Evolutionary conservation across 2,329 filamentous ascomycete genomes (phyloP).

Genomic region (Neopestalotiopsis sp.): DNA sequence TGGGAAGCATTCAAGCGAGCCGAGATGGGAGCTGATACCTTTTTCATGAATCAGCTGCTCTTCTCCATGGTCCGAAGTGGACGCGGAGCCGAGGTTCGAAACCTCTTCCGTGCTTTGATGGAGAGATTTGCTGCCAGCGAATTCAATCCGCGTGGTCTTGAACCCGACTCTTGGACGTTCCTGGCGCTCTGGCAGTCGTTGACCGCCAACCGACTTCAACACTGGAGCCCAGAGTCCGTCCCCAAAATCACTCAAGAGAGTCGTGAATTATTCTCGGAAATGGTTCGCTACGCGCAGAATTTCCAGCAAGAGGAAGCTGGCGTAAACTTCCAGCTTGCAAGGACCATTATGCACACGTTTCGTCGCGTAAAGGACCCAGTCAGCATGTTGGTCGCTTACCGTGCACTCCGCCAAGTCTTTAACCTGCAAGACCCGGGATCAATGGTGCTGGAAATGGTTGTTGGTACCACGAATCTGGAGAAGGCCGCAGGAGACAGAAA

Average conservation of each 20-base stretch:
- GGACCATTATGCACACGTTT: slow-evolving; percentile 56
- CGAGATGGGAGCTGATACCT: slow-evolving; percentile 70
- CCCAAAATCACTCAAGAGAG: slow-evolving; percentile 38
- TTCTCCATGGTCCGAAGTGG: slow-evolving; percentile 68
- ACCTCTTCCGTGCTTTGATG: slow-evolving; percentile 61
- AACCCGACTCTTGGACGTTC: slow-evolving; percentile 72
- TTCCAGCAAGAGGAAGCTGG: slow-evolving; percentile 47
- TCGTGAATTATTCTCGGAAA: slow-evolving; percentile 52
- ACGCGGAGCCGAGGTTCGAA: slow-evolving; percentile 57
- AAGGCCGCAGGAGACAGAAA: slow-evolving; percentile 44
- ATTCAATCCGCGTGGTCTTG: slow-evolving; percentile 38
- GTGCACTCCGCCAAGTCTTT: slow-evolving; percentile 48
- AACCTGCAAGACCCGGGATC: slow-evolving; percentile 49
- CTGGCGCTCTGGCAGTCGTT: slow-evolving; percentile 69
- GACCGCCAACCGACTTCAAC: slow-evolving; percentile 52
- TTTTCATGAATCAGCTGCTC: slow-evolving; percentile 81
- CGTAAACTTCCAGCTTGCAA: slow-evolving; percentile 52
- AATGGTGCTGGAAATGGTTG: slow-evolving; percentile 51
- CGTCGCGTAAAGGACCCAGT: slow-evolving; percentile 49
- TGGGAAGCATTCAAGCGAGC: slow-evolving; percentile 67
- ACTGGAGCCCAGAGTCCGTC: slow-evolving; percentile 35
- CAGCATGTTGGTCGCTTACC: slow-evolving; percentile 52
- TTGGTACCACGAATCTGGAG: slow-evolving; percentile 49
- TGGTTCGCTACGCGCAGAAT: slow-evolving; percentile 51
- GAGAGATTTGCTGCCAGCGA: slow-evolving; percentile 35